Base-by-base conservation (phyloP, 108 stramenopile species). In the Asterionellopsis glacialis region DNA sequence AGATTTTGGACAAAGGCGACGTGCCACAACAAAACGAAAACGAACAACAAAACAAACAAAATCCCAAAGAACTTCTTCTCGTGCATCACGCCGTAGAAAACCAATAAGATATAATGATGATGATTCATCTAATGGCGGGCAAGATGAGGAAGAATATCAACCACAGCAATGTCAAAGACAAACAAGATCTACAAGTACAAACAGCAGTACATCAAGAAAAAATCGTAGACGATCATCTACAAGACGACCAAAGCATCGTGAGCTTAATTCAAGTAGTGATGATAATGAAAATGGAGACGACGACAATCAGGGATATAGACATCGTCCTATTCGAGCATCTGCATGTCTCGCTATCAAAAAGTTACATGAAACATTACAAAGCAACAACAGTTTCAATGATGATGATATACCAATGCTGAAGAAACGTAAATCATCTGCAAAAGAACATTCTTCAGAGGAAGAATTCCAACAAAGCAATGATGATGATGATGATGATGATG, bases 371-470 rank as follows among this genome's bases (percentile, higher is more conserved):
- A 40, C 49, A n/a, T 45, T 45, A 45, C 61, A 63, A 15, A 75
- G 59, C 11, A 44, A 59, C 22, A 16, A n/a, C 15, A 47, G 57
- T 59, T 15, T 52, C 64, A 62, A 52, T 33, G 33, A 33, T 33
- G 7, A 33, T 33, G 33, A 33, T 33, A 33, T 33, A 7, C 33
- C 33, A 2, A 33, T 33, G 33, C 7, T 33, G 33, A 33, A 33
- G 33, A 33, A 33, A 2, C 33, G 33, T 7, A 33, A 33, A 33
- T 7, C 33, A 33, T 33, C 33, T 2, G 2, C 33, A 39, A 23
- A 26, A 38, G 50, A 43, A 45, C 15, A 50, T 64, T 67, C 76
- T 33, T 59, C 77, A 45, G 56, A 61, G 70, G 70, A 64, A 57
- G 65, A 67, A 51, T 68, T 72, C 23, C 58, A 72, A 55, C 18